phyloP scores from a whole-genome alignment of 2,329 filamentous ascomycete genomes.

The Hymenoscyphus albidus region DNA sequence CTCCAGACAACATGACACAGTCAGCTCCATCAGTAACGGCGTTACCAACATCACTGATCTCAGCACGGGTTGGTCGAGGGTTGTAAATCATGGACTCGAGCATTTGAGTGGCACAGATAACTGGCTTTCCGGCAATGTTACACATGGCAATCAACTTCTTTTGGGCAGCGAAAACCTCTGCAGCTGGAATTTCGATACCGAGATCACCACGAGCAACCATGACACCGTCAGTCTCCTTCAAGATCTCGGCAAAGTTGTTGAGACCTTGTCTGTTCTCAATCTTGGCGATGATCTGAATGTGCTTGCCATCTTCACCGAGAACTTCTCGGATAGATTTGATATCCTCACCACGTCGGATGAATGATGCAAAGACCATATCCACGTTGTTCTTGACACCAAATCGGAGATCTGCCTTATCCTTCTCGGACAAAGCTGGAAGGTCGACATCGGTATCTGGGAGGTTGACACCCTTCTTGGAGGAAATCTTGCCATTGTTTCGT shows the following conservation, averaged over 20 bases:
- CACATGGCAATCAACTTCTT: slow-evolving; percentile 99
- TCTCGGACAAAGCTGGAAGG: slow-evolving; percentile 93
- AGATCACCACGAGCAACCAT: slow-evolving; percentile 99
- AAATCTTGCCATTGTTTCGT: slow-evolving; percentile 98
- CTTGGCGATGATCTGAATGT: slow-evolving; percentile 99
- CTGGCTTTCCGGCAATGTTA: slow-evolving; percentile 98
- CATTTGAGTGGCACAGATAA: slow-evolving; percentile 99
- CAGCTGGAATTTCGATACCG: slow-evolving; percentile 97
- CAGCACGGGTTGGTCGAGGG: slow-evolving; percentile 92
- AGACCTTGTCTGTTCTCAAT: slow-evolving; percentile 99
- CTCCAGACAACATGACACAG: slow-evolving; percentile 99
- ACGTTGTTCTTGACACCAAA: slow-evolving; percentile 99
- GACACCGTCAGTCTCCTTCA: slow-evolving; percentile 94
- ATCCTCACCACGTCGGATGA: slow-evolving; percentile 92
- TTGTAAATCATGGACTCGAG: slow-evolving; percentile 99
- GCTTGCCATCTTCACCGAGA: slow-evolving; percentile 84
- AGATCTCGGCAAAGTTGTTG: slow-evolving; percentile 98
- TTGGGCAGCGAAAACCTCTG: slow-evolving; percentile 98
- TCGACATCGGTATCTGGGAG: slow-evolving; percentile 98
- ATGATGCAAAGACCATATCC: slow-evolving; percentile 98
- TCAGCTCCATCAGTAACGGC: slow-evolving; percentile 96
- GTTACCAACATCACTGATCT: slow-evolving; percentile 98
- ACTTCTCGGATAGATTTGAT: slow-evolving; percentile 90
- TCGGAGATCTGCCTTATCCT: slow-evolving; percentile 89
- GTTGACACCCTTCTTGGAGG: slow-evolving; percentile 98